phyloP scores from a whole-genome alignment of 768 basidiomycete species.

The Guyanaporus albipodus region DNA sequence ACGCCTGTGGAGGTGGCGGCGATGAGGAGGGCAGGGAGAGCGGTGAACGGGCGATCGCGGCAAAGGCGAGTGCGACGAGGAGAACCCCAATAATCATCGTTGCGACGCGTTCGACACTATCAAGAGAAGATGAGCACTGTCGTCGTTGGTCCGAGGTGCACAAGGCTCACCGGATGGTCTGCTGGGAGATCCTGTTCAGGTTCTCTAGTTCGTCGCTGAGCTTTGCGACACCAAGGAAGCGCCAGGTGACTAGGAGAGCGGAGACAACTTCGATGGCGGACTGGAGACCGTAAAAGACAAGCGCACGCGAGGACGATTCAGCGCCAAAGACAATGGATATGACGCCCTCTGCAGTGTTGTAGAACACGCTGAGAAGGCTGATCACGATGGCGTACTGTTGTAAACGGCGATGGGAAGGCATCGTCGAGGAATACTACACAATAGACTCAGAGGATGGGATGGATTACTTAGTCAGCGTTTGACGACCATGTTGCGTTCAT shows the following conservation, averaged over 20 bases:
- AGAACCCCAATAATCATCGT: constrained; percentile 35
- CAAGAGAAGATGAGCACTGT: neutral
- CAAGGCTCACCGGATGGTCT: constrained; percentile 11
- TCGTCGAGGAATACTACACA: constrained; percentile 3
- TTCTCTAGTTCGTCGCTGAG: constrained; percentile 34
- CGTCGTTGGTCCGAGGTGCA: neutral
- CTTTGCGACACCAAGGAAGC: constrained; percentile 33
- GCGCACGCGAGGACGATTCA: constrained; percentile 39
- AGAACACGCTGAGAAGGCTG: constrained; percentile 39
- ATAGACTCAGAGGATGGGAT: no score
- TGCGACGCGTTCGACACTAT: constrained; percentile 36
- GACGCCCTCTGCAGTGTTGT: constrained; percentile 39
- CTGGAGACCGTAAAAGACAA: constrained; percentile 48
- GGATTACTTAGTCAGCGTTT: constrained; percentile 10
- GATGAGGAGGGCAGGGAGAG: constrained; percentile 41
- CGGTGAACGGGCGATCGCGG: constrained; percentile 35
- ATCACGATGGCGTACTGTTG: constrained; percentile 39
- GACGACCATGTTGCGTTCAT: constrained; percentile 15
- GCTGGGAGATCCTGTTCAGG: neutral
- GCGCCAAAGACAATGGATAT: constrained; percentile 42
- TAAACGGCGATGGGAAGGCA: constrained; percentile 16
- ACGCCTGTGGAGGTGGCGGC: constrained; percentile 37
- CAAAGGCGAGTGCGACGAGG: constrained; percentile 35
- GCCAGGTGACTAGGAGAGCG: constrained; percentile 41
- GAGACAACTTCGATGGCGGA: constrained; percentile 46